Conservation (phyloP, 106 monocot genomes). For the Dendrobium catenatum region DNA sequence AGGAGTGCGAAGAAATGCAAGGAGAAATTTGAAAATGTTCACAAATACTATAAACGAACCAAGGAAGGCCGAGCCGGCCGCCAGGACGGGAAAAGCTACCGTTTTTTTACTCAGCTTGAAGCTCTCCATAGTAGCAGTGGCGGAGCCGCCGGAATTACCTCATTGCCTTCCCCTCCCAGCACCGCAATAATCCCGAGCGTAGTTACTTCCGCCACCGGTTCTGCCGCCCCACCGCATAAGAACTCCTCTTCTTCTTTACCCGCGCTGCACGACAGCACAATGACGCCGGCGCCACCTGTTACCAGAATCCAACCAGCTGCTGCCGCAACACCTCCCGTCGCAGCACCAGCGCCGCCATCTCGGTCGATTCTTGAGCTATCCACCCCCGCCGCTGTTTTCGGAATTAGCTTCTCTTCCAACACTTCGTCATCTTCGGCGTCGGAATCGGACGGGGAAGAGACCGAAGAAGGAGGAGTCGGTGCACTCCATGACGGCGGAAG, state of each 20-base stretch:
- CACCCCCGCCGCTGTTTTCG: neutral
- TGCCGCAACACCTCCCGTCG: neutral
- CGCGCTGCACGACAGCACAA: neutral
- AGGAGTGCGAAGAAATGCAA: slow-evolving; percentile 88
- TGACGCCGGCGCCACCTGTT: neutral
- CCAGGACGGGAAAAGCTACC: slow-evolving; percentile 82
- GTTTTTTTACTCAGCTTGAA: slow-evolving; percentile 72
- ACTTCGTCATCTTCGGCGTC: slow-evolving; percentile 30
- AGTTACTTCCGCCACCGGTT: neutral
- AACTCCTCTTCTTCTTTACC: neutral
- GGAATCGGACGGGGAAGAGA: slow-evolving; percentile 25
- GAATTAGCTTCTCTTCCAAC: slow-evolving; percentile 60
- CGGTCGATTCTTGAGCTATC: neutral
- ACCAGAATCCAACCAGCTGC: neutral
- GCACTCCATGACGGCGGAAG: neutral
- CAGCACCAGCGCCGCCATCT: neutral
- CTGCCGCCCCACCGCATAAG: neutral
- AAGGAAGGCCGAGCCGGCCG: slow-evolving; percentile 82
- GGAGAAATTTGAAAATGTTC: slow-evolving; percentile 90
- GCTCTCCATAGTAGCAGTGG: slow-evolving; percentile 40
- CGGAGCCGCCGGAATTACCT: neutral
- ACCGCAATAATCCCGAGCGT: neutral
- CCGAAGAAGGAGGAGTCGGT: slow-evolving; percentile 29
- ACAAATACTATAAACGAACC: slow-evolving; percentile 85
- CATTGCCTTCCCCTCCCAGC: neutral